Conservation (phyloP, 192 early-diverging fungal genomes). For the Coemansia sp. region DNA sequence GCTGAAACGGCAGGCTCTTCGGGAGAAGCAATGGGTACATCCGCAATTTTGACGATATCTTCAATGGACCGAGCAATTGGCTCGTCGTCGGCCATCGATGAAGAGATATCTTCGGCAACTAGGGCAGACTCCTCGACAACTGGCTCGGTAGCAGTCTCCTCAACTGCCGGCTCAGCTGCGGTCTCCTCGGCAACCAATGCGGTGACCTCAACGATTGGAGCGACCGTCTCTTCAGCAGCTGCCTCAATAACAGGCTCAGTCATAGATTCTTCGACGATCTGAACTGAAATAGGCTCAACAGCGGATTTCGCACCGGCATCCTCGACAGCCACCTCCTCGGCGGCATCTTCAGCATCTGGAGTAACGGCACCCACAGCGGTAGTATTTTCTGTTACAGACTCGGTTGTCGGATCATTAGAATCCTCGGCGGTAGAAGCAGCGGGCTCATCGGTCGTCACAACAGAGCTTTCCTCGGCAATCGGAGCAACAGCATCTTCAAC, state of each 20-base stretch:
- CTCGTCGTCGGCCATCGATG: neutral
- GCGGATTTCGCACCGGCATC: neutral
- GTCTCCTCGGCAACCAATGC: neutral
- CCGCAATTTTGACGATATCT: neutral
- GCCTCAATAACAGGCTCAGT: neutral
- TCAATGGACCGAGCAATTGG: neutral
- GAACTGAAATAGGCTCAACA: neutral
- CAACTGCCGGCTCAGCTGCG: neutral
- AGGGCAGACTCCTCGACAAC: neutral
- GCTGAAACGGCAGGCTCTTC: neutral
- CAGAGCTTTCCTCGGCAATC: neutral
- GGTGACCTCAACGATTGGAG: neutral
- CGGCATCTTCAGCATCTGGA: neutral
- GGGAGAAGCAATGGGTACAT: constrained; percentile 4
- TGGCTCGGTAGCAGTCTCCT: neutral
- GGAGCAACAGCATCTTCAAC: neutral
- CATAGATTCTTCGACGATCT: neutral
- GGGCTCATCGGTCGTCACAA: neutral
- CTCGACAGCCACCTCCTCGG: neutral
- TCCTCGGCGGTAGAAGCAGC: neutral
- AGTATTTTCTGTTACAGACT: neutral
- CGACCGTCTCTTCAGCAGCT: constrained; percentile 1
- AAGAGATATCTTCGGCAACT: neutral
- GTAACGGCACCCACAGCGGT: neutral
- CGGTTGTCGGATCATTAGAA: neutral